Conservation (phyloP, 139 green algal species). For the Coccomyxa sp. region DNA sequence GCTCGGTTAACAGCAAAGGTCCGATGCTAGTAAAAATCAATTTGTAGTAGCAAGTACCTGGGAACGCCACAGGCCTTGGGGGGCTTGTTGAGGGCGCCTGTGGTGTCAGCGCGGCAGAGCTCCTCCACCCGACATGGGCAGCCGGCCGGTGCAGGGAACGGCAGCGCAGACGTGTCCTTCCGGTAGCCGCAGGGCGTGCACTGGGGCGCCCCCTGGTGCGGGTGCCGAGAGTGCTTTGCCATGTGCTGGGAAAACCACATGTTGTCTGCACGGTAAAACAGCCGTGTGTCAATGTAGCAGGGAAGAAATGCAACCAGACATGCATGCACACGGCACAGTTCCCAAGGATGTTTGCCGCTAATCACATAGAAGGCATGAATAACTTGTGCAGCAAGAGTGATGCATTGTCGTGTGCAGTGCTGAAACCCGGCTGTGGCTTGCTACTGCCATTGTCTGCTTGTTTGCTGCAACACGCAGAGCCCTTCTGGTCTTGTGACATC, state of each 20-base stretch:
- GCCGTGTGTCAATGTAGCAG: too few relatives aligned
- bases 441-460: too few relatives aligned
- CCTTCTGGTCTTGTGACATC: too few relatives aligned
- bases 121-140: conserved; percentile 16
- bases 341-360: background rate
- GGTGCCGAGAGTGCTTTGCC: background rate
- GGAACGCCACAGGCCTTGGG: conserved; percentile 8
- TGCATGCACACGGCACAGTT: background rate
- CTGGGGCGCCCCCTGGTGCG: conserved; percentile 1
- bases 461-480: too few relatives aligned
- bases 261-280: background rate
- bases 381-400: too few relatives aligned
- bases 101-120: conserved; percentile 6
- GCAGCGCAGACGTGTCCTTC: background rate
- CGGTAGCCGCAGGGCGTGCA: conserved; percentile 19
- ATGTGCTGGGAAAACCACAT: background rate
- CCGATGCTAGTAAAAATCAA: too few relatives aligned
- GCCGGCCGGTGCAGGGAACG: conserved; percentile 9
- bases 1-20: too few relatives aligned
- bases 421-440: too few relatives aligned
- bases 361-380: background rate
- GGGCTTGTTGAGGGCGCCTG: background rate
- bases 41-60: background rate
- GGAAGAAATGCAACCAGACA: too few relatives aligned
- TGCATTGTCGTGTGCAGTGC: too few relatives aligned